Percentiles rank a stretch among this genome's conserved stretches.
These are phyloP conservation scores for Crithidia mellificae DNA, from an alignment of 208 protist genomes.

Conservation along the genomic window DNA sequence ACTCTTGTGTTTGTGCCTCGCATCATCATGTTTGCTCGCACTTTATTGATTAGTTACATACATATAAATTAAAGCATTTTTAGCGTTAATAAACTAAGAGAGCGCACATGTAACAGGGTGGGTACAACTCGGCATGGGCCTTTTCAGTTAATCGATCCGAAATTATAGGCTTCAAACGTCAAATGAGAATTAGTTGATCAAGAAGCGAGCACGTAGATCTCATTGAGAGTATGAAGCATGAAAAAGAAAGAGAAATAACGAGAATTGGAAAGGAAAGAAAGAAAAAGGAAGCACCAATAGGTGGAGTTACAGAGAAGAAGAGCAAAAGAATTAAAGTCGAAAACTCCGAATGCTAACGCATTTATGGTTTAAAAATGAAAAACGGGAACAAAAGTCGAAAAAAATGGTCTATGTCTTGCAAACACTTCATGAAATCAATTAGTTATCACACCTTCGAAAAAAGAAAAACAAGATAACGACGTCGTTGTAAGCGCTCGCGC, in stretches of 20 bases:
- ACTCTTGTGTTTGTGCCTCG: not conserved
- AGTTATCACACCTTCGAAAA: too few relatives aligned
- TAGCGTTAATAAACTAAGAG: not conserved
- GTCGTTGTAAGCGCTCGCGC: too few relatives aligned
- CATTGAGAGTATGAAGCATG: not conserved
- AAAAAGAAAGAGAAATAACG: constrained; percentile 16
- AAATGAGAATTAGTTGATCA: too few relatives aligned
- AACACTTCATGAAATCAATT: too few relatives aligned
- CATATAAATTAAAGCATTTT: not conserved
- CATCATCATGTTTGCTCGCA: not conserved
- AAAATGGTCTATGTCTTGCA: too few relatives aligned
- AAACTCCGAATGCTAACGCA: not conserved
- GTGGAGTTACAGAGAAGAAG: not conserved
- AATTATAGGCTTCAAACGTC: too few relatives aligned
- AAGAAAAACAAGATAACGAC: too few relatives aligned
- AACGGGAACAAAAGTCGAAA: not conserved
- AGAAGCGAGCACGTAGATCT: not conserved
- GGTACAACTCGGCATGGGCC: too few relatives aligned
- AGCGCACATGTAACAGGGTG: too few relatives aligned
- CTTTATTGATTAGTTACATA: not conserved
- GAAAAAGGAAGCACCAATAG: constrained; percentile 7
- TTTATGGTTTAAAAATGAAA: not conserved
- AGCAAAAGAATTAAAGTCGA: not conserved
- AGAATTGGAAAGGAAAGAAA: constrained; percentile 14
- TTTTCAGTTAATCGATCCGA: too few relatives aligned